A percentile compares a stretch with the other conserved stretches of the same genome.
phyloP scores from a whole-genome alignment of 495 filamentous ascomycete species.

The Neurospora cerealis region DNA sequence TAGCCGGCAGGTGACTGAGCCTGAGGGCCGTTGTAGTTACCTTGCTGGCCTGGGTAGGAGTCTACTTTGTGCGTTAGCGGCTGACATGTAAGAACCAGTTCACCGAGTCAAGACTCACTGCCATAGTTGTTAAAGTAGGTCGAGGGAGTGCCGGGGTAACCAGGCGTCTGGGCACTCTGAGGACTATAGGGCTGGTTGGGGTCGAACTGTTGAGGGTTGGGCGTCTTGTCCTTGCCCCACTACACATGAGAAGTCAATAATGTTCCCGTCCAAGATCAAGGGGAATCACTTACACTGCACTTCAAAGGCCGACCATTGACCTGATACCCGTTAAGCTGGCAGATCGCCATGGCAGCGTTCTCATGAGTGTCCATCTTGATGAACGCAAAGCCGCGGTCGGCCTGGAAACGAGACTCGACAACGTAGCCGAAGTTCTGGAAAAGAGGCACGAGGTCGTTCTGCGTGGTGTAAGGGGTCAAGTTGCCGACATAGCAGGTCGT shows the following conservation, averaged over 20 bases:
- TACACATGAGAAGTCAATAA: slow-evolving; percentile 32
- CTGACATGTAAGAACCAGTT: slow-evolving; percentile 6
- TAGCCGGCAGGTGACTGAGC: slow-evolving; percentile 49
- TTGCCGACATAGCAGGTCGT: slow-evolving; percentile 99
- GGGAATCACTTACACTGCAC: slow-evolving; percentile 61
- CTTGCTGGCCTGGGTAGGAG: slow-evolving; percentile 44
- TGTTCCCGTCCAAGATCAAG: background rate
- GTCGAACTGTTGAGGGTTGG: slow-evolving; percentile 65
- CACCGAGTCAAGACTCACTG: slow-evolving; percentile 41
- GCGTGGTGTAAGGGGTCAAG: slow-evolving; percentile 93
- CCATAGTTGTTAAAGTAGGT: slow-evolving; percentile 94
- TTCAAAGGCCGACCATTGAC: slow-evolving; percentile 96
- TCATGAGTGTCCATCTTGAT: slow-evolving; percentile 99
- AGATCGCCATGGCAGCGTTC: slow-evolving; percentile 97
- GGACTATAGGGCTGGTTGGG: slow-evolving; percentile 71
- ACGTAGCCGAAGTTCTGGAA: slow-evolving; percentile 99
- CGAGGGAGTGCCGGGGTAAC: slow-evolving; percentile 61
- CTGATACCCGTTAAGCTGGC: slow-evolving; percentile 91
- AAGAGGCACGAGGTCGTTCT: slow-evolving; percentile 87
- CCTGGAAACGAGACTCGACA: slow-evolving; percentile 93
- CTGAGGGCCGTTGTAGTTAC: slow-evolving; percentile 40
- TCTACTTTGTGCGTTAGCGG: slow-evolving; percentile 19
- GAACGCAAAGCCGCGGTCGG: slow-evolving; percentile 95
- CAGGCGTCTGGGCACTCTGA: slow-evolving; percentile 43
- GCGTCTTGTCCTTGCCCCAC: slow-evolving; percentile 99